These are phyloP conservation scores for Pyrenophora graminea DNA, from an alignment of 2,329 filamentous ascomycete species.

Conservation along the genomic window DNA sequence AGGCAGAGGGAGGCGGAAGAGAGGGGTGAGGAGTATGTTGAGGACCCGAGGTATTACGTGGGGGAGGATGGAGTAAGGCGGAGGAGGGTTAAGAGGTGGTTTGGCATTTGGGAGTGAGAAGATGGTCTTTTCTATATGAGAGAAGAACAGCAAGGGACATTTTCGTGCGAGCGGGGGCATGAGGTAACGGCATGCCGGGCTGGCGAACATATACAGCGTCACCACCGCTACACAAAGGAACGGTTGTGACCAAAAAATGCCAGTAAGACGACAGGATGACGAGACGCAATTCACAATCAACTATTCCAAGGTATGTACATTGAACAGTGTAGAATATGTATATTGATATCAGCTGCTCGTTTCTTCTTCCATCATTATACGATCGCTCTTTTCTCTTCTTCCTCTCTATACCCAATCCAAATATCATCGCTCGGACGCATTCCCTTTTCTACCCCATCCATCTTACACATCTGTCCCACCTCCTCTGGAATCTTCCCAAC, in stretches of 20 bases:
- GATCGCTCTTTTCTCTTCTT: not conserved
- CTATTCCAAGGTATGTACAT: conserved; percentile 3
- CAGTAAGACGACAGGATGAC: not conserved
- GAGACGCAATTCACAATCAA: not conserved
- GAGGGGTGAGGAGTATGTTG: conserved; percentile 43
- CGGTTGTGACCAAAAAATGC: not conserved
- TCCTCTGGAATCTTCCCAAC: conserved; percentile 50
- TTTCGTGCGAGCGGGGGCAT: not conserved
- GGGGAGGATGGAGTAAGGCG: conserved; percentile 49
- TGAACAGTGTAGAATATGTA: conserved; percentile 1
- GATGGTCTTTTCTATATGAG: not conserved
- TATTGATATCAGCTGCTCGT: not conserved
- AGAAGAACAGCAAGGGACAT: not conserved
- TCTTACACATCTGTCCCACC: conserved; percentile 53
- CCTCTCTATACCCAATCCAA: conserved; percentile 46
- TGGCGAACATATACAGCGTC: not conserved
- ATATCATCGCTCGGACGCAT: conserved; percentile 56
- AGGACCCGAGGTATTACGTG: conserved; percentile 45
- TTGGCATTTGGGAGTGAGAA: conserved; percentile 70
- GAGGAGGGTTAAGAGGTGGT: conserved; percentile 75
- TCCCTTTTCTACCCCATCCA: conserved; percentile 49
- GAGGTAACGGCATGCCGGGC: no score
- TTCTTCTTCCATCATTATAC: no score
- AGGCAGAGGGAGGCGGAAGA: conserved; percentile 45
- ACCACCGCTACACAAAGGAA: not conserved